phyloP scores from a whole-genome alignment of 2,329 filamentous ascomycete species.

The Thelonectria olida region DNA sequence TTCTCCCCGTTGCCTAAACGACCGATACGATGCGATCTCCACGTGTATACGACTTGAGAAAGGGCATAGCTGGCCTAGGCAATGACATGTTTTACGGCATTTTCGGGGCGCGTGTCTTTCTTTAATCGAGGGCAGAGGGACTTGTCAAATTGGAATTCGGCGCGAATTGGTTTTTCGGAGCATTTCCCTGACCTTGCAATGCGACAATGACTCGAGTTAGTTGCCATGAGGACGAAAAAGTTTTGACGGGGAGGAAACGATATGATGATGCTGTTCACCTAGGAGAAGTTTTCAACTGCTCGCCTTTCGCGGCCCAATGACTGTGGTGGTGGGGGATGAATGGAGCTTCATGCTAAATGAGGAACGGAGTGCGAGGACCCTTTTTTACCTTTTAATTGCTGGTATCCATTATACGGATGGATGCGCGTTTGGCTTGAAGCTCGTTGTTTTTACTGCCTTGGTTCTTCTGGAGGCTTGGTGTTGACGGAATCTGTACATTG shows the following conservation, averaged over 20 bases:
- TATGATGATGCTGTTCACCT: constrained; percentile 25
- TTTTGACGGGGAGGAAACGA: constrained; percentile 22
- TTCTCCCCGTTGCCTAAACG: constrained; percentile 43
- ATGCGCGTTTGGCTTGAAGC: constrained; percentile 27
- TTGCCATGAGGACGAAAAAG: constrained; percentile 36
- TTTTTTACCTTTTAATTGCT: constrained; percentile 35
- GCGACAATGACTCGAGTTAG: constrained; percentile 38
- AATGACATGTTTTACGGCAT: constrained; percentile 42
- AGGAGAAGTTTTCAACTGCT: constrained; percentile 7
- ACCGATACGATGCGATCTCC: constrained; percentile 34
- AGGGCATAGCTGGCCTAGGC: constrained; percentile 39
- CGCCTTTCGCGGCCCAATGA: not conserved
- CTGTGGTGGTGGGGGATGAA: constrained; percentile 8
- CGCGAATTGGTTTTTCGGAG: constrained; percentile 38
- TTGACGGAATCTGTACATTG: constrained; percentile 38
- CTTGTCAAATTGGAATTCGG: constrained; percentile 39
- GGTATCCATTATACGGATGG: constrained; percentile 17
- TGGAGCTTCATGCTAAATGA: constrained; percentile 1
- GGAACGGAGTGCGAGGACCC: constrained; percentile 9
- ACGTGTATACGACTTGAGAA: constrained; percentile 41
- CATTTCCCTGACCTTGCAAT: constrained; percentile 37
- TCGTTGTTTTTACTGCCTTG: constrained; percentile 35
- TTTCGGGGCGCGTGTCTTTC: constrained; percentile 40
- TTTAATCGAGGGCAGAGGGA: constrained; percentile 34
- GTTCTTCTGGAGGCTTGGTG: constrained; percentile 37